Evolutionary conservation across 2,329 filamentous ascomycete species (phyloP).

Genomic region (Alternaria longipes): DNA sequence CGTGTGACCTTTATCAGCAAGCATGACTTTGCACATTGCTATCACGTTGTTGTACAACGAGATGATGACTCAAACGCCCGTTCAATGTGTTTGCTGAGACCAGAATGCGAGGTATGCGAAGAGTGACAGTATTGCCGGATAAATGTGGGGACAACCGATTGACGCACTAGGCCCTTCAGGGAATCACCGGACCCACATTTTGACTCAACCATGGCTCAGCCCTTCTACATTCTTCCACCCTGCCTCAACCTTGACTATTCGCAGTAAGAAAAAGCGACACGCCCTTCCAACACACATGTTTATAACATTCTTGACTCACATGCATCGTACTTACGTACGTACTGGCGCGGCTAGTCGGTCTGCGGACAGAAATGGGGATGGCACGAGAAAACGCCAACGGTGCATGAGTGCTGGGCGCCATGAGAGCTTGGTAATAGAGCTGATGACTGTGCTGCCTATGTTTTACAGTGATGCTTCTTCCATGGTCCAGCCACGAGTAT

Average conservation of each 20-base stretch:
- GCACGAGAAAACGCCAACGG: neutral
- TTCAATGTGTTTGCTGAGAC: neutral
- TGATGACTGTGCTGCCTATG: neutral
- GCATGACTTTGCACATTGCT: too few relatives aligned
- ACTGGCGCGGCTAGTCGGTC: neutral
- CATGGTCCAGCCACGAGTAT: neutral
- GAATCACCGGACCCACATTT: neutral
- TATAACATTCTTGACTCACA: neutral
- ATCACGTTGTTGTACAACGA: neutral
- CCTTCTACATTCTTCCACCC: neutral
- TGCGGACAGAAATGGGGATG: neutral
- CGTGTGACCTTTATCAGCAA: neutral
- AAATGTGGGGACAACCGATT: too few relatives aligned
- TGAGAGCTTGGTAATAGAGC: neutral
- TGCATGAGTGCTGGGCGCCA: neutral
- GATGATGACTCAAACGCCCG: neutral
- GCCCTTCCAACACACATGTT: neutral
- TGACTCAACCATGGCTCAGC: neutral
- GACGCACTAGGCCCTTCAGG: neutral
- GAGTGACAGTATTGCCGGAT: neutral
- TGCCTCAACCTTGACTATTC: neutral
- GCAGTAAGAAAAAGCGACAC: neutral
- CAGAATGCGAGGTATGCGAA: neutral
- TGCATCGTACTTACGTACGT: neutral
- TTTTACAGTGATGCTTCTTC: neutral